Evolutionary conservation across 108 stramenopile species (phyloP), one percentile per base, ranked within the genome.

Genomic region (Thalassiosira profunda): DNA sequence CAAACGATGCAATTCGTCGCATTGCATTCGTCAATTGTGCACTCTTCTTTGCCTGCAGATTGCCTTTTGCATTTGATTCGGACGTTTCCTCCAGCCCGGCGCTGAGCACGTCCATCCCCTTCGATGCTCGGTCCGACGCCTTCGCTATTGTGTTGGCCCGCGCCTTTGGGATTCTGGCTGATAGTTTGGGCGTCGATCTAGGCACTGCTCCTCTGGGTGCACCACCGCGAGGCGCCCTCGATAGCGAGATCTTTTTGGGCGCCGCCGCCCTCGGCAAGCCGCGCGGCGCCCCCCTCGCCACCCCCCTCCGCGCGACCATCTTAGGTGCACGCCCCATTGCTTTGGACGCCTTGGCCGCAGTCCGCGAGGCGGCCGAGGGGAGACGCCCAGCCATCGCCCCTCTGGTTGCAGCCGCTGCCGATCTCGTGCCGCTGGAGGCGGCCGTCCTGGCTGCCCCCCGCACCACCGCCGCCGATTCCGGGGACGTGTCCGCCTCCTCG

Each of bases 91-190:
- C 71, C 20, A 34, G 21, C 5, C 64, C 71, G 4, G 76, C 76
- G 42, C 42, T 72, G 48, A 72, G 67, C 23, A 79, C 72, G 67
- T 86, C 88, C n/a, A 82, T 53, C 24, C 83, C 83, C n/a, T 67
- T 86, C n/a, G 83, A 80, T n/a, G 81, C 54, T 33, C 83, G 70
- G 63, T 89, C 88, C 2, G 80, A 66, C 1, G 79, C 81, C 35
- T 62, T 84, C 12, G 88, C 88, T 11, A 89, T 64, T 34, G 55
- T 33, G 36, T 76, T 38, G 26, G 59, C 45, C 29, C 60, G 60
- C 18, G 15, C 51, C 51, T 30, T 9, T 57, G 20, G 40, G 29
- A 41, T n/a, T n/a, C n/a, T n/a, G n/a, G n/a, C n/a, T n/a, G n/a
- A n/a, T n/a, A 25, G 18, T 15, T 29, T 41, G 8, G 57, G 40